These are phyloP conservation scores for Paramecium sonneborni DNA, from an alignment of 73 alveolate species.

Conservation along the genomic window DNA sequence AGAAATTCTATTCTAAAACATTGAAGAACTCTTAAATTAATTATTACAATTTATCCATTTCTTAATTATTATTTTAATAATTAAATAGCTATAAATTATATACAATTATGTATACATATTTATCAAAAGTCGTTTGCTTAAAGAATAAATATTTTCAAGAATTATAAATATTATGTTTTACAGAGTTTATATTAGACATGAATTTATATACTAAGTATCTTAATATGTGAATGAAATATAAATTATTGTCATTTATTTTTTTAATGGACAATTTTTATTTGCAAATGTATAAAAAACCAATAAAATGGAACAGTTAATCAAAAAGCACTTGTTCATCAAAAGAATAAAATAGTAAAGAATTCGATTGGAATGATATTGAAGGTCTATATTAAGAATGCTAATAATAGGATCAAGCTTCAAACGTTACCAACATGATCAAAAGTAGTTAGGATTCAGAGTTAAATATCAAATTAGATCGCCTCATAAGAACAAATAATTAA, in stretches of 20 bases:
- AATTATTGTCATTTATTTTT: background rate
- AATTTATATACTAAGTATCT: too few relatives aligned
- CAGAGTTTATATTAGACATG: too few relatives aligned
- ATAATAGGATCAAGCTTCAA: slow-evolving; percentile 6
- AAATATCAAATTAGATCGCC: background rate
- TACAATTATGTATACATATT: too few relatives aligned
- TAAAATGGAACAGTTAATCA: background rate
- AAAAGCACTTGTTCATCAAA: background rate
- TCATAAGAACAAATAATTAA: background rate
- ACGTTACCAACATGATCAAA: background rate
- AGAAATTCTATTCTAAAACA: background rate
- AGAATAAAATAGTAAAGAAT: background rate
- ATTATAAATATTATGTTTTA: too few relatives aligned
- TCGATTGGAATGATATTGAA: slow-evolving; percentile 4
- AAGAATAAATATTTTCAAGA: too few relatives aligned
- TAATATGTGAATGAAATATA: background rate
- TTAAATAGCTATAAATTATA: too few relatives aligned
- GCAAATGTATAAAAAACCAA: background rate
- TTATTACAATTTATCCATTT: background rate
- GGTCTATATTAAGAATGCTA: background rate
- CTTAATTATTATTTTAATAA: background rate
- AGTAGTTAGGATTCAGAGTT: background rate
- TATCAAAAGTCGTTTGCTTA: too few relatives aligned
- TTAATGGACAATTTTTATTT: background rate
- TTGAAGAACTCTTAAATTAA: background rate